Conservation (phyloP, 1,139 yeast species). For the Nakaseomyces kungkrabaensis region DNA sequence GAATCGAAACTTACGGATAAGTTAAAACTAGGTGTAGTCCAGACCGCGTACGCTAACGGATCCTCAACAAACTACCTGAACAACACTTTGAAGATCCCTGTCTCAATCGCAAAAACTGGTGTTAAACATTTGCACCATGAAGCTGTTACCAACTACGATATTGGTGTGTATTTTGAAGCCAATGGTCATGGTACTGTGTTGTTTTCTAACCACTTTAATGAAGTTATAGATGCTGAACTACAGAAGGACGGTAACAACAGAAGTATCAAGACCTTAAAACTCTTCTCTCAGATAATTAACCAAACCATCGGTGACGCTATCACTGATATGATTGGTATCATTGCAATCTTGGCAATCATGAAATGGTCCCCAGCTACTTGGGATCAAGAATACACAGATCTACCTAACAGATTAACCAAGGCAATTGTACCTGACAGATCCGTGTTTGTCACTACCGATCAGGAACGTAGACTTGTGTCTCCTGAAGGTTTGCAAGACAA, state of each 20-base stretch:
- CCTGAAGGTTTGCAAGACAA: conserved; percentile 71
- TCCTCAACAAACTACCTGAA: conserved; percentile 68
- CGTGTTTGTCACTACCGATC: conserved; percentile 74
- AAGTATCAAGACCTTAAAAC: conserved; percentile 45
- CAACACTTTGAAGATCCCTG: conserved; percentile 60
- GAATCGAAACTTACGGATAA: conserved; percentile 32
- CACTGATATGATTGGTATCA: conserved; percentile 72
- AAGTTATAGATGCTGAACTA: conserved; percentile 21
- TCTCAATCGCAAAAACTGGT: conserved; percentile 87
- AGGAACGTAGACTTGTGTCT: conserved; percentile 69
- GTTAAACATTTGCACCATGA: conserved; percentile 92
- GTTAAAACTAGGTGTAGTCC: conserved; percentile 73
- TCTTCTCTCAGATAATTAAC: conserved; percentile 64
- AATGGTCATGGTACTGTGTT: conserved; percentile 98
- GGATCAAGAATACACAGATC: conserved; percentile 69
- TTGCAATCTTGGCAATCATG: conserved; percentile 53
- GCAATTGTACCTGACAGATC: conserved; percentile 77
- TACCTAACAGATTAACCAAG: conserved; percentile 77
- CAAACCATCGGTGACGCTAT: conserved; percentile 98
- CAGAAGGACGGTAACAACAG: conserved; percentile 30
- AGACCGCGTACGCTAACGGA: conserved; percentile 97
- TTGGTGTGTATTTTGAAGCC: conserved; percentile 95
- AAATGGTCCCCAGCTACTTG: conserved; percentile 55
- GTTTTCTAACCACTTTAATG: conserved; percentile 53
- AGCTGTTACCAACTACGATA: conserved; percentile 70